These are phyloP conservation scores for Botryotinia calthae DNA, from an alignment of 2,329 filamentous ascomycete species.

Conservation along the genomic window DNA sequence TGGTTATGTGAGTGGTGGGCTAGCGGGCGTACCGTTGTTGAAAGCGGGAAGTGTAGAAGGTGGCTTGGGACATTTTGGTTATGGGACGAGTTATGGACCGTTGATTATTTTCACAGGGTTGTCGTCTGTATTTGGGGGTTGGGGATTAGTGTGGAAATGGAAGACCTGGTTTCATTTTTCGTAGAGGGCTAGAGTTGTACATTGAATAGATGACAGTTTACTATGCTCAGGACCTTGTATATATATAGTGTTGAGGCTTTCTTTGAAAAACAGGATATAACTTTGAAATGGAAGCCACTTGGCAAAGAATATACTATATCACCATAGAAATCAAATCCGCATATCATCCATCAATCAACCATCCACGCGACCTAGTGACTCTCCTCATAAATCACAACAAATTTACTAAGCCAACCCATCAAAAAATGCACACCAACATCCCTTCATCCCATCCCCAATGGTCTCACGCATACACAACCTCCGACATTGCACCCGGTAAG, in stretches of 20 bases:
- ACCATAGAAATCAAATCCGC: neutral
- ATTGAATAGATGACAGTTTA: neutral
- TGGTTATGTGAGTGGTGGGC: neutral
- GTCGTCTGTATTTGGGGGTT: neutral
- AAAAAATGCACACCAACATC: neutral
- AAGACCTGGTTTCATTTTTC: neutral
- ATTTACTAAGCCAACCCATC: neutral
- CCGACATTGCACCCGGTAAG: neutral
- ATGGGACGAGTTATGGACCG: neutral
- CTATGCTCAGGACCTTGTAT: neutral
- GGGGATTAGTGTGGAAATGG: neutral
- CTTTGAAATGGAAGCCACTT: neutral
- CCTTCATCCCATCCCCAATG: neutral
- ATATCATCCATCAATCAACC: neutral
- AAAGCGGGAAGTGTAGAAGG: too few species aligned
- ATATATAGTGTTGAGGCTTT: neutral
- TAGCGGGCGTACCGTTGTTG: neutral
- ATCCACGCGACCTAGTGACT: neutral
- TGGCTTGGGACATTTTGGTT: neutral
- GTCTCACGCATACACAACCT: neutral
- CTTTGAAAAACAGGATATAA: rapidly evolving
- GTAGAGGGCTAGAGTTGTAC: neutral
- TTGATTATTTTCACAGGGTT: neutral
- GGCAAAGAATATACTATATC: neutral
- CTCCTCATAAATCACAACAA: neutral